These are phyloP conservation scores for Arthrobotrys conoides DNA, from an alignment of 2,329 filamentous ascomycete genomes.

Conservation along the genomic window DNA sequence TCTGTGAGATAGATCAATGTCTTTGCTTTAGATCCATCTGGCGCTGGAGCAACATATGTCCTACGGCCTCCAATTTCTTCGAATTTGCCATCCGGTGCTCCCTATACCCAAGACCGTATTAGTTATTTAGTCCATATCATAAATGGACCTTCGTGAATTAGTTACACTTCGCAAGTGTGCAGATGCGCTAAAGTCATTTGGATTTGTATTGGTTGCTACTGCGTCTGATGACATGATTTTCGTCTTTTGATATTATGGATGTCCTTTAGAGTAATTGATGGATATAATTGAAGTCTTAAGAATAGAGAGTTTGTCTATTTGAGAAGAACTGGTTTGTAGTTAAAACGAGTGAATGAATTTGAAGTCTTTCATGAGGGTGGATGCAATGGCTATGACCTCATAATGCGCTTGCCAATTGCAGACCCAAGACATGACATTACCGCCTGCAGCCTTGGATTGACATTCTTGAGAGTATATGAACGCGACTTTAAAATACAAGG, in stretches of 20 bases:
- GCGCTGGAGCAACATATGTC: constrained; percentile 43
- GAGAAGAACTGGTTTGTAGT: neutral
- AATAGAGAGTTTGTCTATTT: neutral
- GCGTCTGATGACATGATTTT: constrained; percentile 6
- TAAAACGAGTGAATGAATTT: neutral
- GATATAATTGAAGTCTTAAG: neutral
- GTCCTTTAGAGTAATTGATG: neutral
- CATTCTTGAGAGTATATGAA: too few relatives aligned
- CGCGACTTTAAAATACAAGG: too few relatives aligned
- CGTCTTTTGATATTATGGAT: neutral
- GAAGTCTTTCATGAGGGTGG: neutral
- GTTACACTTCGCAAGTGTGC: constrained; percentile 36
- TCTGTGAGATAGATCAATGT: constrained; percentile 54
- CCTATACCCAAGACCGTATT: constrained; percentile 5
- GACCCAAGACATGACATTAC: neutral
- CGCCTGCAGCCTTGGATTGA: too few relatives aligned
- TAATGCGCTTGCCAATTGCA: constrained; percentile 30
- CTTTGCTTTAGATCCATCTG: constrained; percentile 52
- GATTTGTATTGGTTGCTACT: constrained; percentile 1
- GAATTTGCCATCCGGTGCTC: constrained; percentile 40
- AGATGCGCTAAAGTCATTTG: constrained; percentile 36
- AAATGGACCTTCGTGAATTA: neutral
- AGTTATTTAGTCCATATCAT: neutral
- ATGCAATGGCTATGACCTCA: constrained; percentile 47
- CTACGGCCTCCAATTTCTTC: constrained; percentile 54